Evolutionary conservation across 139 green algal species (phyloP), one percentile per base, ranked within the genome.

Genomic region (Monoraphidium neglectum): DNA sequence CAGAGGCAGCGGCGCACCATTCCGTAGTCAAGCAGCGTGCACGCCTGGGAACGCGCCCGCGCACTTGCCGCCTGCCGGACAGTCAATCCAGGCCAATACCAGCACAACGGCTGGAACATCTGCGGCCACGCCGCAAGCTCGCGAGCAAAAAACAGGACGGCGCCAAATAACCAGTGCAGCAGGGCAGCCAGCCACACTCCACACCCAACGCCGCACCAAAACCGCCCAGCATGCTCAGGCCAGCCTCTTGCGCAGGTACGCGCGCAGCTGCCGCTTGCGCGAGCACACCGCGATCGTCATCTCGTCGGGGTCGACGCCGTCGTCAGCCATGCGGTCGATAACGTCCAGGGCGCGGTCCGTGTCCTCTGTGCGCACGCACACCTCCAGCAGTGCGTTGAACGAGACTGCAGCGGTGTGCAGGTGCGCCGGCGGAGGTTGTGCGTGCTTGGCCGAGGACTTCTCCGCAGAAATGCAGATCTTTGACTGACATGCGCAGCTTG

Each of bases 351-450:
- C 93, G 3, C 93, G 71, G 30, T 91, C 85, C 28, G 88, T 70
- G 74, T 97, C 93, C n/a, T 91, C 90, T 5, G 84, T 91, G 59
- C 79, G 82, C 26, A 77, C 83, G 76, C 93, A 97, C 16, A 93
- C 82, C 62, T 94, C 90, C 43, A 97, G 84, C 77, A 97, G 70
- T 10, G 82, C 83, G 77, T 95, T 97, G 88, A 90, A 96, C 15
- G 83, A 88, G 1, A 80, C 88, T 92, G 85, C 69, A 75, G 35
- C 0, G 40, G 35, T 28, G 51, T 60, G 51, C 51, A 60, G 51
- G 21, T 28, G 18, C 21, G 51, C 21, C 51, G 18, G 18, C 51
- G 21, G 51, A 18, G 18, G 51, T 28, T 18, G 18, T 18, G 51
- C 21, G 51, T 60, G 51, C 51, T 21, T 60, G 51, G 18, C 21